Evolutionary conservation across 768 basidiomycete genomes (phyloP).

Genomic region (Lactarius hengduanensis): DNA sequence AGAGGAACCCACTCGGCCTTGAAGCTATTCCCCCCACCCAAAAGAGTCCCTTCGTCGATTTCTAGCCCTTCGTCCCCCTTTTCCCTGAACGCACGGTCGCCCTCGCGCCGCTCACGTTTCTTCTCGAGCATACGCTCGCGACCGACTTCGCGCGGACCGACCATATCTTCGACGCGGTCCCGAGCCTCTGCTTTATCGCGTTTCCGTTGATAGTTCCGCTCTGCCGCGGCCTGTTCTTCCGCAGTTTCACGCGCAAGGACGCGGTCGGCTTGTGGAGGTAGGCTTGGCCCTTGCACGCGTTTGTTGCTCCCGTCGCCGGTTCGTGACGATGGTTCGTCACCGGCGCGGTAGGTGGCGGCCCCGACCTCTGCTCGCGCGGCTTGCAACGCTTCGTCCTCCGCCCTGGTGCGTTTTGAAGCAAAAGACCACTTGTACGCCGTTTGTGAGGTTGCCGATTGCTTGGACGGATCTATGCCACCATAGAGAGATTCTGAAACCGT

Average conservation of each 20-base stretch:
- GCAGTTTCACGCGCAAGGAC: constrained; percentile 65
- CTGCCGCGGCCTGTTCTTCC: constrained; percentile 50
- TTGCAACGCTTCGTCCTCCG: constrained; percentile 57
- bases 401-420: constrained; percentile 60
- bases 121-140: constrained; percentile 86
- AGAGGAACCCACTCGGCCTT: constrained; percentile 57
- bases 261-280: constrained; percentile 69
- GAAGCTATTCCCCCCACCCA: constrained; percentile 86
- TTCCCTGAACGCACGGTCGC: constrained; percentile 68
- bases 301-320: constrained; percentile 32
- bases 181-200: constrained; percentile 63
- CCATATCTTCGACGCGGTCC: constrained; percentile 71
- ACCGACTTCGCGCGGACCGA: constrained; percentile 78
- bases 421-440: constrained; percentile 91
- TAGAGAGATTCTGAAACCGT: constrained; percentile 51
- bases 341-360: constrained; percentile 41
- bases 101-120: constrained; percentile 70
- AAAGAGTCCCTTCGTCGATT: constrained; percentile 70
- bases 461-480: constrained; percentile 55
- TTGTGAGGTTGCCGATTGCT: constrained; percentile 58
- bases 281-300: constrained; percentile 61
- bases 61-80: constrained; percentile 77
- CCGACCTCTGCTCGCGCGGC: constrained; percentile 59
- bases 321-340: constrained; percentile 25
- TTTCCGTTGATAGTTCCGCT: constrained; percentile 61